Evolutionary conservation across 225 moss, liverwort and hornwort species (phyloP).

Genomic region (Asterella californica): DNA sequence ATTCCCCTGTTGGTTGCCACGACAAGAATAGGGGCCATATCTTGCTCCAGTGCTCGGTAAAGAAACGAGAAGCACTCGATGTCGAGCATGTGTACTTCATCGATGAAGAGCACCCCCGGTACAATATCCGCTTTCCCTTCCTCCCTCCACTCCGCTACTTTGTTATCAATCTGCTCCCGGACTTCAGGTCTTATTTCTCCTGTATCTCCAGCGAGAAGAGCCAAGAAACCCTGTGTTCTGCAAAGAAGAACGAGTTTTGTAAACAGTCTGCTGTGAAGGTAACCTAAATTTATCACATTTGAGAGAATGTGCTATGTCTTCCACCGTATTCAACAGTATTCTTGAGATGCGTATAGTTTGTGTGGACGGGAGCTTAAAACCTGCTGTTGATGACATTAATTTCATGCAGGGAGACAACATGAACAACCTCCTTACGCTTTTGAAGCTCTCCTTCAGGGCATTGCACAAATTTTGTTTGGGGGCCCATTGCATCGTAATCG

Average conservation of each 20-base stretch:
- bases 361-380: constrained; percentile 20
- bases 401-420: constrained; percentile 75
- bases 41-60: constrained; percentile 68
- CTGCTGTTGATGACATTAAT: constrained; percentile 86
- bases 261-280: too few species aligned
- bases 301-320: not conserved
- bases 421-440: constrained; percentile 78
- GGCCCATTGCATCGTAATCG: constrained; percentile 83
- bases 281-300: not conserved
- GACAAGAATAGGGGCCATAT: constrained; percentile 73
- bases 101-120: constrained; percentile 75
- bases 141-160: constrained; percentile 70
- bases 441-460: too few species aligned
- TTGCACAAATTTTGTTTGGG: constrained; percentile 72
- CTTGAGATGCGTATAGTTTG: too few species aligned
- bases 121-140: constrained; percentile 71
- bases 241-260: not conserved
- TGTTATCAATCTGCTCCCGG: constrained; percentile 65
- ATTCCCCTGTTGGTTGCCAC: constrained; percentile 86
- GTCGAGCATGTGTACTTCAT: constrained; percentile 84
- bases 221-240: constrained; percentile 77
- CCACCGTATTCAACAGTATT: too few species aligned
- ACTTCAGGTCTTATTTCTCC: constrained; percentile 73
- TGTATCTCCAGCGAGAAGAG: constrained; percentile 70
- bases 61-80: constrained; percentile 81